These are phyloP conservation scores for Penicillium sp. DNA, from an alignment of 2,329 filamentous ascomycete genomes.

Conservation along the genomic window DNA sequence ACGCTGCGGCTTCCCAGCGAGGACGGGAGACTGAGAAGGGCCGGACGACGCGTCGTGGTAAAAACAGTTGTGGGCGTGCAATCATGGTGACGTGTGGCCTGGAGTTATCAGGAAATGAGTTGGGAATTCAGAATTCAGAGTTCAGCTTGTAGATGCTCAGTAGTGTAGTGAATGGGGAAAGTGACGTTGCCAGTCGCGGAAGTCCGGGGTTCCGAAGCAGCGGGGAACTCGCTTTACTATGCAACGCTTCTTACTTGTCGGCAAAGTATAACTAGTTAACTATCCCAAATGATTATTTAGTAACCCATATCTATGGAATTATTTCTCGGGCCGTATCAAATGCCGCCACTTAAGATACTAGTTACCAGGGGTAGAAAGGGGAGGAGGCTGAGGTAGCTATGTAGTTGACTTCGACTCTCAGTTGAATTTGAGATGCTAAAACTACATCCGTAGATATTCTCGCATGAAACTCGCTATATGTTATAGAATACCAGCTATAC, in stretches of 20 bases:
- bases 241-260: background rate
- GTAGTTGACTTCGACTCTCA: too few species aligned
- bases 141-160: constrained; percentile 3
- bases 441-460: background rate
- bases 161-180: constrained; percentile 13
- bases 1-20: constrained; percentile 36
- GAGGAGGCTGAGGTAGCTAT: too few species aligned
- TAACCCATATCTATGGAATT: too few species aligned
- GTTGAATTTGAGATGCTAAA: background rate
- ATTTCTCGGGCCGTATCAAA: too few species aligned
- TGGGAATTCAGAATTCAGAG: too few species aligned
- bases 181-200: constrained; percentile 20
- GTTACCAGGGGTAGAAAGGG: background rate
- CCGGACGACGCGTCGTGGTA: constrained; percentile 23
- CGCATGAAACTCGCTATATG: constrained; percentile 1
- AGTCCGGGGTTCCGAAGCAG: constrained; percentile 14
- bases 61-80: constrained; percentile 15
- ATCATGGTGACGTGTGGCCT: constrained; percentile 12
- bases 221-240: constrained; percentile 10
- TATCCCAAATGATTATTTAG: too few species aligned
- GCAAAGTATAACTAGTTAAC: background rate
- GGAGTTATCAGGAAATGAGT: background rate
- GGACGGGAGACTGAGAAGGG: constrained; percentile 38
- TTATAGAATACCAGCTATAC: constrained; percentile 9
- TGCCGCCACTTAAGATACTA: too few species aligned